Percentiles rank a stretch among this genome's conserved stretches.
Evolutionary conservation across 1,284 basidiomycete genomes (phyloP).

Genomic region (Porphyrellus sp.): DNA sequence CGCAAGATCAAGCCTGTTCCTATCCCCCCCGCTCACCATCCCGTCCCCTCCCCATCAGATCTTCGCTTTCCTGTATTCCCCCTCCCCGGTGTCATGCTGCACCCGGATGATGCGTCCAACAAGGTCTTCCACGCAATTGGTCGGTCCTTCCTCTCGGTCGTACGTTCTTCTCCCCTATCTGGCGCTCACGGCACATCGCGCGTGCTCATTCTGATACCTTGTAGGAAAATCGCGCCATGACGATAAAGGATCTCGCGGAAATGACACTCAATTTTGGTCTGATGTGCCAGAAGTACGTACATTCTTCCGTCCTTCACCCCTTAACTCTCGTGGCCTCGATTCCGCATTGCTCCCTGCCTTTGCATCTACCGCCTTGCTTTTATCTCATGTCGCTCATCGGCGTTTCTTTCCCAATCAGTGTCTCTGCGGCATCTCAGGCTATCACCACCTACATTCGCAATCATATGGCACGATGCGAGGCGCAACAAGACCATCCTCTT

Average conservation of each 20-base stretch:
- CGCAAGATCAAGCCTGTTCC: constrained; percentile 40
- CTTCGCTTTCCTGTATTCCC: constrained; percentile 44
- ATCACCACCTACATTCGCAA: constrained; percentile 75
- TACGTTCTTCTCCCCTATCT: constrained; percentile 39
- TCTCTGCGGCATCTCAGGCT: constrained; percentile 72
- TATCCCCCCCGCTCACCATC: constrained; percentile 19
- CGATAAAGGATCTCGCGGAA: constrained; percentile 77
- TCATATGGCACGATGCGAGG: constrained; percentile 66
- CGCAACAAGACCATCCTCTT: constrained; percentile 66
- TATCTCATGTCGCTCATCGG: constrained; percentile 17
- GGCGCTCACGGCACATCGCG: constrained; percentile 14
- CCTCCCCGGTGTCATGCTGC: constrained; percentile 58
- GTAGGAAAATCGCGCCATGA: constrained; percentile 76
- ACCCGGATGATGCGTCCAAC: constrained; percentile 65
- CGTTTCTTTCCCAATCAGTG: constrained; percentile 38
- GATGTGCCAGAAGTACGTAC: constrained; percentile 67
- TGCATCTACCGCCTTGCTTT: constrained; percentile 12
- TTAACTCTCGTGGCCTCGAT: constrained; percentile 3
- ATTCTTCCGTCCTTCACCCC: constrained; percentile 9
- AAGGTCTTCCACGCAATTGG: constrained; percentile 70
- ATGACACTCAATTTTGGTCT: constrained; percentile 61
- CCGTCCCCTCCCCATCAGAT: constrained; percentile 13
- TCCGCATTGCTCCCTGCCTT: constrained; percentile 3
- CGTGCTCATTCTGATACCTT: constrained; percentile 7
- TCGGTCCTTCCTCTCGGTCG: constrained; percentile 67